A percentile compares a stretch with the other conserved stretches of the same genome.
Conservation (phyloP, 2,329 filamentous ascomycete species). For the Scorias spongiosa region DNA sequence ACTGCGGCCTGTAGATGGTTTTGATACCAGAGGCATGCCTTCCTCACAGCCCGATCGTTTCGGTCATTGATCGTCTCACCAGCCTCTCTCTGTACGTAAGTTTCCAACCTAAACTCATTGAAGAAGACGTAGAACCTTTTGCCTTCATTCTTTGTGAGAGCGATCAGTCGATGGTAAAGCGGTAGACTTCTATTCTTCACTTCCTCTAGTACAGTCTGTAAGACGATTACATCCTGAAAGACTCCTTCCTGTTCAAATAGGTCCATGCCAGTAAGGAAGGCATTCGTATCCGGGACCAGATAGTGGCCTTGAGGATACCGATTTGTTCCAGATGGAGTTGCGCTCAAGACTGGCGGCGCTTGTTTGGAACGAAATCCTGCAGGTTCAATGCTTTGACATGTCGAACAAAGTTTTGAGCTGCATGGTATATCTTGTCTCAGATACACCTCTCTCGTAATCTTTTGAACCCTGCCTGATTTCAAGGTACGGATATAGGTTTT, state of each 20-base stretch:
- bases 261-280: conserved; percentile 89
- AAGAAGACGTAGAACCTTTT: conserved; percentile 99
- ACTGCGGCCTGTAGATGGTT: conserved; percentile 57
- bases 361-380: conserved; percentile 65
- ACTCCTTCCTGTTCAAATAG: conserved; percentile 82
- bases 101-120: conserved; percentile 93
- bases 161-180: conserved; percentile 83
- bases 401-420: conserved; percentile 74
- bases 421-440: conserved; percentile 93
- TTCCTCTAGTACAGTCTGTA: conserved; percentile 94
- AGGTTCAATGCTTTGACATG: conserved; percentile 53
- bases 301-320: conserved; percentile 80
- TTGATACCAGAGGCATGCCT: conserved; percentile 78
- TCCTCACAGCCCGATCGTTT: conserved; percentile 82
- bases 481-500: conserved; percentile 94
- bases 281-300: conserved; percentile 90
- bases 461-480: conserved; percentile 92
- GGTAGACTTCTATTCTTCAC: conserved; percentile 85
- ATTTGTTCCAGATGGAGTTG: conserved; percentile 71
- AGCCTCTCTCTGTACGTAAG: conserved; percentile 57
- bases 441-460: conserved; percentile 95
- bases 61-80: conserved; percentile 91
- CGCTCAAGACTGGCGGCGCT: conserved; percentile 73
- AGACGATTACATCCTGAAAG: conserved; percentile 91
- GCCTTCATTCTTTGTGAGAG: conserved; percentile 84